These are phyloP conservation scores for Geotrichum reessii DNA, from an alignment of 1,139 yeast genomes.

Conservation along the genomic window DNA sequence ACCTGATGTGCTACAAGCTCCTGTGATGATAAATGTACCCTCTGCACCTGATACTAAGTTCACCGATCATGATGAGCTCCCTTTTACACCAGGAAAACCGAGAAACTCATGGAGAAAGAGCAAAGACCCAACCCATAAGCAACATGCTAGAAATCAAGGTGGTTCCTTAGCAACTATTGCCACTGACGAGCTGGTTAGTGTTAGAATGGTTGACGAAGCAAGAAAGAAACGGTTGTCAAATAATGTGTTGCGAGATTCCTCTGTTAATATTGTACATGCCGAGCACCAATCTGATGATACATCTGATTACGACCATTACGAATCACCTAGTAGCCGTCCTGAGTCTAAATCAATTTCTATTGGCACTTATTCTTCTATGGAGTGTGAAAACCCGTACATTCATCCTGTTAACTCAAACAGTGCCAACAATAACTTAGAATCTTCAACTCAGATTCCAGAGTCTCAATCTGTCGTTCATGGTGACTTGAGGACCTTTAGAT, in stretches of 20 bases:
- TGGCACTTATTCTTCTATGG: constrained; percentile 12
- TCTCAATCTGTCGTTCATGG: background rate
- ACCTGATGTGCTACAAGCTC: background rate
- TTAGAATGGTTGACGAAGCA: constrained; percentile 51
- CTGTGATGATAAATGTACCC: background rate
- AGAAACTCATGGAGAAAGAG: constrained; percentile 73
- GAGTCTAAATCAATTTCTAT: constrained; percentile 3
- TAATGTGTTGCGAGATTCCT: background rate
- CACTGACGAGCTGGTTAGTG: constrained; percentile 77
- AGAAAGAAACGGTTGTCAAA: background rate
- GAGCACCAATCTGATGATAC: constrained; percentile 7
- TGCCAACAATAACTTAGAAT: background rate
- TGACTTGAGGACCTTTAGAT: background rate
- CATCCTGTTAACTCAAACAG: constrained; percentile 1
- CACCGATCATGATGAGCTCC: background rate
- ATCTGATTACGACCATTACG: constrained; percentile 1
- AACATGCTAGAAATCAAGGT: constrained; percentile 55
- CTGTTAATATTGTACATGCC: constrained; percentile 8
- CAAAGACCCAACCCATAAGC: constrained; percentile 36
- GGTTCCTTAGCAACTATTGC: constrained; percentile 80
- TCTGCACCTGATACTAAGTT: background rate
- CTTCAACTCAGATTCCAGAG: background rate
- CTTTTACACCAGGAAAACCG: constrained; percentile 26
- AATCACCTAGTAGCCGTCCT: background rate
- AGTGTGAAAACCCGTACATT: background rate